These are phyloP conservation scores for Suillus sp. DNA, from an alignment of 768 basidiomycete genomes.

Conservation along the genomic window DNA sequence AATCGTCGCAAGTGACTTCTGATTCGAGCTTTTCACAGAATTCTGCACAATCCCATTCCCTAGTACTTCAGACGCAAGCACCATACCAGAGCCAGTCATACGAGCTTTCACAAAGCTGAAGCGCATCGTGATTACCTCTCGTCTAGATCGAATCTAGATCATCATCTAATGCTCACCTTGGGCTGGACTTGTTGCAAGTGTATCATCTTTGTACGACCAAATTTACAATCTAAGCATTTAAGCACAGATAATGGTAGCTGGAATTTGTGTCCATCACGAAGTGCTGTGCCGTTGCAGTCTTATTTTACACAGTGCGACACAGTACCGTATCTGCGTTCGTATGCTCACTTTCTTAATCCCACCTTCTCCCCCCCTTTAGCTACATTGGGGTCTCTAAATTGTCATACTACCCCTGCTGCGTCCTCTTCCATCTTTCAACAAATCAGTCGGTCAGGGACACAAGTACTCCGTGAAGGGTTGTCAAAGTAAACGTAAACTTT, in stretches of 20 bases:
- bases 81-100: constrained; percentile 50
- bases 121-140: constrained; percentile 12
- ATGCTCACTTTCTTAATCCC: background rate
- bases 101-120: constrained; percentile 29
- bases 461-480: too few species aligned
- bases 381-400: too few species aligned
- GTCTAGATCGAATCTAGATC: too few species aligned
- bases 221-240: background rate
- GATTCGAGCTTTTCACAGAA: constrained; percentile 15
- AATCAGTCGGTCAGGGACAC: too few species aligned
- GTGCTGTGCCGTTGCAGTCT: background rate
- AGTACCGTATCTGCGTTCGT: background rate
- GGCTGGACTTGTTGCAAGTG: background rate
- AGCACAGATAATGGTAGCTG: background rate
- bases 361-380: too few species aligned
- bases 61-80: constrained; percentile 52
- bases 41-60: constrained; percentile 34
- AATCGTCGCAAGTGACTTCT: background rate
- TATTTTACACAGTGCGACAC: background rate
- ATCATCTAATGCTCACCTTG: background rate
- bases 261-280: background rate
- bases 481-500: too few species aligned
- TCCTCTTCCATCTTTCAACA: too few species aligned
- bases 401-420: too few species aligned
- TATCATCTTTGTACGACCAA: background rate